A percentile compares a stretch with the other conserved stretches of the same genome.
Evolutionary conservation across 257 asterid genomes (phyloP).

Genomic region (Solanum pinnatisectum): DNA sequence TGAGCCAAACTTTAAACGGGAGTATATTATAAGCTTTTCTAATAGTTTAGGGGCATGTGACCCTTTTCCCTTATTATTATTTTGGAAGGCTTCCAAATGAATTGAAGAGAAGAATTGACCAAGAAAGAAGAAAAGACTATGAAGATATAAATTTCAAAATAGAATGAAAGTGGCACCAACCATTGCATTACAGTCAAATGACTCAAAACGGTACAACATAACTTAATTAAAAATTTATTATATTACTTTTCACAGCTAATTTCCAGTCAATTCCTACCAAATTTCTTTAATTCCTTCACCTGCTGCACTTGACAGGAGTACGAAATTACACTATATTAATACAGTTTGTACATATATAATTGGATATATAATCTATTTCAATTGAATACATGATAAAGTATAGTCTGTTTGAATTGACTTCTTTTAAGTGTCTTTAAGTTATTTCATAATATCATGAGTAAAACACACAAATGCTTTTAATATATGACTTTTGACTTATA

Average conservation of each 20-base stretch:
- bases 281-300: not conserved
- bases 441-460: not conserved
- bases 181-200: not conserved
- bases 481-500: not conserved
- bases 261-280: not conserved
- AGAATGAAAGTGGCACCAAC: not conserved
- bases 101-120: not conserved
- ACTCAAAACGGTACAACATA: not conserved
- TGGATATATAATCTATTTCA: too few relatives aligned
- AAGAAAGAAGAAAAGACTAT: not conserved
- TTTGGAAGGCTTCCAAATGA: not conserved
- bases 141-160: not conserved
- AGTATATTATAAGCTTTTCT: too few relatives aligned
- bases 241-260: not conserved
- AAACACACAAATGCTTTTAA: too few relatives aligned
- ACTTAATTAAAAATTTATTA: not conserved
- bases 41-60: too few relatives aligned
- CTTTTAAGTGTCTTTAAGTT: too few relatives aligned
- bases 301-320: not conserved
- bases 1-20: too few relatives aligned
- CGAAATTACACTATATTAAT: not conserved
- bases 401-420: not conserved
- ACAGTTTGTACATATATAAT: not conserved
- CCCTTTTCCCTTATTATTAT: too few relatives aligned
- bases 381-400: too few relatives aligned